Conservation (phyloP, 169 alveolate genomes). For the Plasmodium cynomolgi region DNA sequence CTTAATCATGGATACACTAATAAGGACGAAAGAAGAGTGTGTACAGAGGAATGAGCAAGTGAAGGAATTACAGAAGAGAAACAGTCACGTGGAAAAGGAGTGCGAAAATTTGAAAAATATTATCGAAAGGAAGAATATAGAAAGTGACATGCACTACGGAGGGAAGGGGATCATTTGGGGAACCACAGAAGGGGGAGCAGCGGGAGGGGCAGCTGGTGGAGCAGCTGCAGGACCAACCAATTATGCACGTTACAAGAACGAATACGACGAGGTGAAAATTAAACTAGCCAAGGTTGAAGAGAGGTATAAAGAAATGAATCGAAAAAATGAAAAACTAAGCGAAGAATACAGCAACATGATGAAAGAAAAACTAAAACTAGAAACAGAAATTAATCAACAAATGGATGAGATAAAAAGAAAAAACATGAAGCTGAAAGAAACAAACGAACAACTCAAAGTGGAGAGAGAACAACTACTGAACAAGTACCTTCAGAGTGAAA, state of each 20-base stretch:
- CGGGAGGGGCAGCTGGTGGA: neutral
- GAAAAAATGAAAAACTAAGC: constrained; percentile 24
- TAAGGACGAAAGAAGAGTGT: constrained; percentile 61
- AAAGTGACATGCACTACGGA: neutral
- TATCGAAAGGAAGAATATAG: constrained; percentile 12
- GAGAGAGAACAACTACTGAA: constrained; percentile 2
- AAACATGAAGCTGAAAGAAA: neutral
- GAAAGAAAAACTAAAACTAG: constrained; percentile 10
- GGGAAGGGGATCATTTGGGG: neutral
- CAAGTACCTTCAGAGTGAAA: constrained; percentile 7
- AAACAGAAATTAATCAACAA: constrained; percentile 1
- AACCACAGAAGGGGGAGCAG: neutral
- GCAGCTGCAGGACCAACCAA: neutral
- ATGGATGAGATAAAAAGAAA: constrained; percentile 14
- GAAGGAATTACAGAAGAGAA: constrained; percentile 11
- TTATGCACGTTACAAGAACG: constrained; percentile 28
- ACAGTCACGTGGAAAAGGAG: constrained; percentile 26
- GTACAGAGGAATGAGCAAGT: constrained; percentile 7
- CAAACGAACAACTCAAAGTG: neutral
- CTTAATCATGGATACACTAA: constrained; percentile 39
- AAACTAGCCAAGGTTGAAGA: constrained; percentile 28
- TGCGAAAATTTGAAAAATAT: constrained; percentile 23
- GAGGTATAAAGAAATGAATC: constrained; percentile 1
- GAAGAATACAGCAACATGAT: neutral
- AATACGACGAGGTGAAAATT: constrained; percentile 41